These are phyloP conservation scores for Fusarium sp. DNA, from an alignment of 2,329 filamentous ascomycete species.

Conservation along the genomic window DNA sequence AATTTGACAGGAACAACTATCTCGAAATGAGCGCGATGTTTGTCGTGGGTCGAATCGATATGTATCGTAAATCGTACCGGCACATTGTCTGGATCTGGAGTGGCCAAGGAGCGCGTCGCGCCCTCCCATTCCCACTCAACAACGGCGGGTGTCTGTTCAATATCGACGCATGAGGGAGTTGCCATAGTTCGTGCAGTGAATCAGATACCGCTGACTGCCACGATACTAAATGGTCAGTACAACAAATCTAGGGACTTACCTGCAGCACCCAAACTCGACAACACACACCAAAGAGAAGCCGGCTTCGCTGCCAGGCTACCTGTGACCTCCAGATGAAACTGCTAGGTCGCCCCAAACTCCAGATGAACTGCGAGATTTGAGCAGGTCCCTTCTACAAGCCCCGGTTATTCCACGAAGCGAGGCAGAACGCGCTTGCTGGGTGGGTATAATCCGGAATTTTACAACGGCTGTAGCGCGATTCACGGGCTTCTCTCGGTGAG, in stretches of 20 bases:
- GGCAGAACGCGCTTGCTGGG: background rate
- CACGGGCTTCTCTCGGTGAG: background rate
- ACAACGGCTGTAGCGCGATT: background rate
- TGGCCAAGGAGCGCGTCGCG: background rate
- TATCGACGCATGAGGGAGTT: background rate
- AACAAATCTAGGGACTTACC: background rate
- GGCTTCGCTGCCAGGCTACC: conserved; percentile 3
- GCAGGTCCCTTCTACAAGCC: conserved; percentile 7
- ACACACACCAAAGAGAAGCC: background rate
- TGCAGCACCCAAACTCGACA: background rate
- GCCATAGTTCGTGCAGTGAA: background rate
- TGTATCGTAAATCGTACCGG: background rate
- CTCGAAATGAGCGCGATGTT: conserved; percentile 2
- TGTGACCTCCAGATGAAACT: conserved; percentile 8
- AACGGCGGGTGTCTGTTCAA: background rate
- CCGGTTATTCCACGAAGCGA: background rate
- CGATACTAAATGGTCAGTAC: background rate
- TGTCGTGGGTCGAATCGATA: background rate
- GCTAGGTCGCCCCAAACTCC: conserved; percentile 3
- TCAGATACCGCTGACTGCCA: background rate
- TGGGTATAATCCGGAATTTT: conserved; percentile 3
- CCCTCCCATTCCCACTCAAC: conserved; percentile 7
- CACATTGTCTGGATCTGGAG: background rate
- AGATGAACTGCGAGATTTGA: conserved; percentile 3
- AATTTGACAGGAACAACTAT: conserved; percentile 7